These are phyloP conservation scores for Cladosporium sp. DNA, from an alignment of 2,329 filamentous ascomycete species.

Conservation along the genomic window DNA sequence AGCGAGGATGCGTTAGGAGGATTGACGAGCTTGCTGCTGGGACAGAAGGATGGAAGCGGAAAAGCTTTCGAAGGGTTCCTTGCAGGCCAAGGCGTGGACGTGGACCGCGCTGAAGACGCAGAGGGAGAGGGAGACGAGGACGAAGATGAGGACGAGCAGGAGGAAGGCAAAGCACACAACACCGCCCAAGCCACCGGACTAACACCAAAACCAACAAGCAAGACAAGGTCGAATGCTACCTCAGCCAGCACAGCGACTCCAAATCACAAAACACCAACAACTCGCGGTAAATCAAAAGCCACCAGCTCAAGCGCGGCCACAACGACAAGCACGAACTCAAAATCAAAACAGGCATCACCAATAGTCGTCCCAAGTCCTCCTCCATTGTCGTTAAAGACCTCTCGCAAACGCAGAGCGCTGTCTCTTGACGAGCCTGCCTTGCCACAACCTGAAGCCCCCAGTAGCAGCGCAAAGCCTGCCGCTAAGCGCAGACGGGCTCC, in stretches of 20 bases:
- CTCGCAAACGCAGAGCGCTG: constrained; percentile 12
- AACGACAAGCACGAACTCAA: background rate
- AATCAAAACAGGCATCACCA: background rate
- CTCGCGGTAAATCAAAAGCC: background rate
- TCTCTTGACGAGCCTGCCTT: background rate
- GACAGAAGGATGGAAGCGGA: constrained; percentile 23
- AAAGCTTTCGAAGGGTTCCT: constrained; percentile 11
- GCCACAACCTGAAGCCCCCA: background rate
- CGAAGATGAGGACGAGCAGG: background rate
- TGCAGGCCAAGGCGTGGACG: constrained; percentile 12
- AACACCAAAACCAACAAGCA: background rate
- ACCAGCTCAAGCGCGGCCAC: background rate
- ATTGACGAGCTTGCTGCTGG: constrained; percentile 45
- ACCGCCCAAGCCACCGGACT: background rate
- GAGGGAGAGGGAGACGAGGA: background rate
- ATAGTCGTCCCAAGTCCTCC: background rate
- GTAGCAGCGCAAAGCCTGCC: background rate
- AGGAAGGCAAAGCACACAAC: background rate
- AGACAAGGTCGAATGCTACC: background rate
- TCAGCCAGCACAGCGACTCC: background rate
- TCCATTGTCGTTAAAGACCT: background rate
- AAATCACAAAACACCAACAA: background rate
- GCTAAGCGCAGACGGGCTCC: constrained; percentile 12
- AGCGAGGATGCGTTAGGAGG: constrained; percentile 46
- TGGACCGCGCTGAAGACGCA: background rate